phyloP scores from a whole-genome alignment of 306 rosid genomes.

The Cucumis melo region DNA sequence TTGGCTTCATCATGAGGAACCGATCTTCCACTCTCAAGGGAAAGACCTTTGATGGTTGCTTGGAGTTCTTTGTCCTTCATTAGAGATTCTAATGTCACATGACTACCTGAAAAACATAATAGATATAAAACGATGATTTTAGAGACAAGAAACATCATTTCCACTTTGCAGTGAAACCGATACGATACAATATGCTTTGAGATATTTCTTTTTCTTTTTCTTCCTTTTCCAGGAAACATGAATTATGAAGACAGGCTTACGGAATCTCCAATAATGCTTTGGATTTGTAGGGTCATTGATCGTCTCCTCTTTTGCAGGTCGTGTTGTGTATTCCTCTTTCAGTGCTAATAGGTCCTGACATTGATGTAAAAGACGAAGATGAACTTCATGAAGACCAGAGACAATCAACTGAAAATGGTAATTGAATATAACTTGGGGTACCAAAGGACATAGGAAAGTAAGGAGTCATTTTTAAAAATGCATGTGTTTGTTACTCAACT shows the following conservation, averaged over 20 bases:
- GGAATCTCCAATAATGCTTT: constrained; percentile 95
- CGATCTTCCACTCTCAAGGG: constrained; percentile 58
- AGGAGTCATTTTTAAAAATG: neutral
- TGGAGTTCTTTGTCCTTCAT: constrained; percentile 51
- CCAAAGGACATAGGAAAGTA: neutral
- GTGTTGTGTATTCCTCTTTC: constrained; percentile 67
- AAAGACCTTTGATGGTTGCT: constrained; percentile 45
- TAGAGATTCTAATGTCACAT: constrained; percentile 71
- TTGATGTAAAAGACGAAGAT: neutral
- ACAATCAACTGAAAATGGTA: neutral
- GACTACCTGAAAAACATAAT: constrained; percentile 42
- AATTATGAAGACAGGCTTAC: constrained; percentile 29
- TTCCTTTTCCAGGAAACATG: neutral
- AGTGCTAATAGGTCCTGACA: constrained; percentile 73
- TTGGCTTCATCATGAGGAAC: constrained; percentile 27
- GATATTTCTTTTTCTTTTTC: neutral
- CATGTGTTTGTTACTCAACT: neutral
- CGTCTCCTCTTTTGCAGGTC: constrained; percentile 83
- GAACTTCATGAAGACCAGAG: neutral
- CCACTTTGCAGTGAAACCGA: neutral
- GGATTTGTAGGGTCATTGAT: constrained; percentile 96
- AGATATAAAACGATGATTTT: neutral
- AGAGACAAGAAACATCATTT: neutral
- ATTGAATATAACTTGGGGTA: neutral
- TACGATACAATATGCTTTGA: neutral